Base-by-base conservation (phyloP, 2,329 filamentous ascomycete species). In the Rhytidhysteron rufulum region DNA sequence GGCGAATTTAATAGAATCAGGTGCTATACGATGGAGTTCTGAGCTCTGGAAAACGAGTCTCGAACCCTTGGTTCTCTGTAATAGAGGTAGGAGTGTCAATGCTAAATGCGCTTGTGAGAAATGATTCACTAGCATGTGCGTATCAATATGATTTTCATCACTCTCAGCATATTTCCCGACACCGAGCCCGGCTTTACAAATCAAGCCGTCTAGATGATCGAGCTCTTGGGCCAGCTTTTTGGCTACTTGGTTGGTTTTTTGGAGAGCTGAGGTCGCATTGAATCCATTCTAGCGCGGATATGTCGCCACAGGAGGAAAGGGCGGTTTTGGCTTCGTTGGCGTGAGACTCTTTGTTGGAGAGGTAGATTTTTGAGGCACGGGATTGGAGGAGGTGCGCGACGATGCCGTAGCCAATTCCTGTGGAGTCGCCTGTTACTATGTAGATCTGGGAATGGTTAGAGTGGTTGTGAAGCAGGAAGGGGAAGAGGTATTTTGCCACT, bases 361-460 rank as follows among this genome's bases (percentile, higher is more conserved):
- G 62, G 43, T 73, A 73, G 34, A 77, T 66, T 42, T 67, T 72
- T 4, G 58, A 54, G 2, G 68, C 60, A 33, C 70, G 71, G 52
- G 75, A 71, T 49, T 76, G 69, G 3, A 77, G 66, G n/a, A 77
- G 56, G 45, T 78, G 74, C 6, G 73, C 71, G 20, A 69, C 64
- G 33, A 77, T 76, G 18, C 72, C 73, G 43, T 68, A 76, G 13
- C 73, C 73, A 22, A 75, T 74, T 16, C 71, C 72, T n/a, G 70
- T 67, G 16, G 65, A 69, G 17, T 71, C 71, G n/a, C 71, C 69
- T 1, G 71, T 74, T 11, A 75, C 67, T 15, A 74, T 58, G 38
- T 68, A 75, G 15, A 71, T 58, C 63, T 71, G 20, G 18, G 17
- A 7, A 21, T 3, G 33, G 21, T 10, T 3, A 21, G 11, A 15